Conservation (phyloP, 306 rosid species). For the Sphenostylis stenocarpa region DNA sequence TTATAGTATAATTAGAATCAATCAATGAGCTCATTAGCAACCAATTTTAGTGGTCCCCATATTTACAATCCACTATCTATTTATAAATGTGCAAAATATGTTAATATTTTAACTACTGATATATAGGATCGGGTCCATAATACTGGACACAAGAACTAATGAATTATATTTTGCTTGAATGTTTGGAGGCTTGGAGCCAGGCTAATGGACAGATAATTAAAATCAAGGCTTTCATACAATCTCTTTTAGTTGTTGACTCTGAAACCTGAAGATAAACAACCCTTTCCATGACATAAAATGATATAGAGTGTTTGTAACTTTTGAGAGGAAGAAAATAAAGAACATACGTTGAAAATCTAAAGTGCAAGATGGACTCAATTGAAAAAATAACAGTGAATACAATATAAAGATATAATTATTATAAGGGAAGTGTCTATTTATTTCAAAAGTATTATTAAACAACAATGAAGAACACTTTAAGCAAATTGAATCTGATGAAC, state of each 20-base stretch:
- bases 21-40: neutral
- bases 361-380: neutral
- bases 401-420: neutral
- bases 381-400: neutral
- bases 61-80: neutral
- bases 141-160: neutral
- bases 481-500: neutral
- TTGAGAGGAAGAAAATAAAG: neutral
- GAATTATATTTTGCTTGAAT: slow-evolving; percentile 20
- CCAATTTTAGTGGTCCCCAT: neutral
- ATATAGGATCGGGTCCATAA: slow-evolving; percentile 15
- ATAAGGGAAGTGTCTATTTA: neutral
- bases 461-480: neutral
- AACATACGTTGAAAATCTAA: neutral
- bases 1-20: slow-evolving; percentile 8
- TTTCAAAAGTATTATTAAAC: neutral
- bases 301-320: neutral
- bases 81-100: neutral
- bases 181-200: neutral
- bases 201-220: slow-evolving; percentile 22
- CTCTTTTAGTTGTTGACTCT: neutral
- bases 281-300: neutral
- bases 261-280: neutral
- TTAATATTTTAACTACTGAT: neutral
- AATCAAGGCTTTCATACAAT: slow-evolving; percentile 18